Evolutionary conservation across 495 filamentous ascomycete species (phyloP), one percentile per base, ranked within the genome.

Genomic region (Monascus purpureus): DNA sequence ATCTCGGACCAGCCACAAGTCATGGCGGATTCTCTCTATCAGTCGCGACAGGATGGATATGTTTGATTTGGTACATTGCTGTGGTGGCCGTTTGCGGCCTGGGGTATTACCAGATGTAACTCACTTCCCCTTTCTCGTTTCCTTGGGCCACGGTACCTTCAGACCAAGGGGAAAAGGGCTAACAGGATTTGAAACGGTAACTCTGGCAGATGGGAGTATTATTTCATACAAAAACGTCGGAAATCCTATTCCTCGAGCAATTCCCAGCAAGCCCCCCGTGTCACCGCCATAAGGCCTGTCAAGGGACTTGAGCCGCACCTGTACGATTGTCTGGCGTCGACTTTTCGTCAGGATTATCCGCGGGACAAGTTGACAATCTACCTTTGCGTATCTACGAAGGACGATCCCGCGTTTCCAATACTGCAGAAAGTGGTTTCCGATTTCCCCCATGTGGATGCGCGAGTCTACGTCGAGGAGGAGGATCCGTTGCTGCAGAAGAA

Each of bases 311-410:
- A 99, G 46, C 77, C 82, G 1, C 69, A 78, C 43, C 75, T 96
- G 16, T 93, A 92, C 59, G 81, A 90, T 41, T 94, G 90, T 38
- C 77, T 99, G 23, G 77, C 83, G n/a, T 78, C 88, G 11, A 84
- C 80, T 13, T 93, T 95, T 58, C 72, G 65, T 15, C 84, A 93
- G 38, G 66, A 67, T 28, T 99, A 96, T 47, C 85, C 86, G 0
- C 57, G 45, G 14, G 59, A 75, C 36, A 88, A 77, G 49, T 56
- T 93, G 44, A 88, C 81, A 13, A 72, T 94, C 20, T 75, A 71
- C 40, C 70, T 96, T 36, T 99, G 90, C 52, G 69, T 96, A 25
- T 67, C 81, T 0, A 75, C 78, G 2, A 69, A 66, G n/a, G 45
- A 61, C 28, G 92, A 96, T 49, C 80, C 92, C 0, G 80, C 84